Evolutionary conservation across 2,329 filamentous ascomycete genomes (phyloP), one percentile per base, ranked within the genome.

Genomic region (Celoporthe dispersa): DNA sequence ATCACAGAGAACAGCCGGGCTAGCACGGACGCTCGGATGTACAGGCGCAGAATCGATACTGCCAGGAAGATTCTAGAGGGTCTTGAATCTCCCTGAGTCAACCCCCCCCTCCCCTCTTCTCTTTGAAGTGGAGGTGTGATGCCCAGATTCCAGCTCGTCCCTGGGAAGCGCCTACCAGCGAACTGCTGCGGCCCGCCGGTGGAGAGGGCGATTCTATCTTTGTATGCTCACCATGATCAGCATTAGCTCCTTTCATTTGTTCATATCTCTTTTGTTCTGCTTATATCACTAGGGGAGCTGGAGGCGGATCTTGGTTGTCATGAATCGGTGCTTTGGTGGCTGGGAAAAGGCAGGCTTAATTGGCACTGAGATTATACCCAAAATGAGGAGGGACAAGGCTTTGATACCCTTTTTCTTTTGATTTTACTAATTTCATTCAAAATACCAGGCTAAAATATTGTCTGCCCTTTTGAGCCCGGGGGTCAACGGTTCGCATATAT

Each of bases 61-160:
- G 94, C 94, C 6, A 88, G 90, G 71, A 85, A 88, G 66, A 86
- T 93, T 3, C 83, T 97, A 39, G 92, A 95, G 74, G 93, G 92
- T 6, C 81, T 90, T 70, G 86, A 90, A 5, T 28, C 60, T 19
- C 35, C 66, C 7, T 72, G 55, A 71, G 16, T 28, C 37, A 59
- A n/a, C 33, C n/a, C n/a, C n/a, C n/a, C n/a, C n/a, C n/a, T n/a
- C n/a, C n/a, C n/a, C n/a, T n/a, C n/a, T 28, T 11, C 35, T 1
- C 7, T 55, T 9, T 28, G 22, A 16, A 16, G 28, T 6, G 48
- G 22, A 22, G 3, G 3, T 33, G 16, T 28, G 12, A 9, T 55
- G 41, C 55, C n/a, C 28, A n/a, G 31, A n/a, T 39, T 28, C 25
- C 37, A 28, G 12, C 35, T 63, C 60, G 28, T 28, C 19, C 60